A percentile compares a stretch with the other conserved stretches of the same genome.
These are phyloP conservation scores for Arctium minus DNA, from an alignment of 129 eudicot genomes.

Conservation along the genomic window DNA sequence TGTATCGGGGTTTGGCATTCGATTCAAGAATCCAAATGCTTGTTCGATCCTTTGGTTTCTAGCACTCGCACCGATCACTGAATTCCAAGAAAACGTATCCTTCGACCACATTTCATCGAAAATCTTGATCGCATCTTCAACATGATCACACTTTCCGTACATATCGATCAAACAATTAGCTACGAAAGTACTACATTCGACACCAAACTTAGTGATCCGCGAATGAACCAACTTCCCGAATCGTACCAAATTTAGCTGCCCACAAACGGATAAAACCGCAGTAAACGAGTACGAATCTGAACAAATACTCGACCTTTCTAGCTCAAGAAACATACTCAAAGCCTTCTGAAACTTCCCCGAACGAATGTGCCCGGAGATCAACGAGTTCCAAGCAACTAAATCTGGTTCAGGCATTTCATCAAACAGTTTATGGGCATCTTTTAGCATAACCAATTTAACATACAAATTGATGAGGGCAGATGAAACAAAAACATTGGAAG, in stretches of 20 bases:
- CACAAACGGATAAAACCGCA: slow-evolving; percentile 62
- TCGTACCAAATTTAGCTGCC: slow-evolving; percentile 39
- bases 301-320: slow-evolving; percentile 42
- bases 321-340: slow-evolving; percentile 48
- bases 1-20: slow-evolving; percentile 69
- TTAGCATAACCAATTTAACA: slow-evolving; percentile 38
- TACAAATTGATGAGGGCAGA: slow-evolving; percentile 64
- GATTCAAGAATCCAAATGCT: slow-evolving; percentile 42
- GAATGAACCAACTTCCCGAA: slow-evolving; percentile 63
- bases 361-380: slow-evolving; percentile 72
- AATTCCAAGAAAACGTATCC: slow-evolving; percentile 77
- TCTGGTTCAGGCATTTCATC: slow-evolving; percentile 70
- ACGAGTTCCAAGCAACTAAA: slow-evolving; percentile 79
- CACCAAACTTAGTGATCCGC: slow-evolving; percentile 53
- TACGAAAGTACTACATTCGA: slow-evolving; percentile 46
- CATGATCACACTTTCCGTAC: slow-evolving; percentile 71
- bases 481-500: slow-evolving; percentile 40
- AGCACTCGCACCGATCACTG: slow-evolving; percentile 62
- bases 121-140: slow-evolving; percentile 44
- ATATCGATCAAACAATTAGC: slow-evolving; percentile 76
- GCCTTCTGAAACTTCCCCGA: slow-evolving; percentile 54
- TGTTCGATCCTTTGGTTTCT: slow-evolving; percentile 57
- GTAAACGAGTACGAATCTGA: slow-evolving; percentile 70
- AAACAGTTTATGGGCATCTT: slow-evolving; percentile 58
- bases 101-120: slow-evolving; percentile 41